Evolutionary conservation across 805 yeast species (phyloP).

Genomic region (Lipomyces anomalus): DNA sequence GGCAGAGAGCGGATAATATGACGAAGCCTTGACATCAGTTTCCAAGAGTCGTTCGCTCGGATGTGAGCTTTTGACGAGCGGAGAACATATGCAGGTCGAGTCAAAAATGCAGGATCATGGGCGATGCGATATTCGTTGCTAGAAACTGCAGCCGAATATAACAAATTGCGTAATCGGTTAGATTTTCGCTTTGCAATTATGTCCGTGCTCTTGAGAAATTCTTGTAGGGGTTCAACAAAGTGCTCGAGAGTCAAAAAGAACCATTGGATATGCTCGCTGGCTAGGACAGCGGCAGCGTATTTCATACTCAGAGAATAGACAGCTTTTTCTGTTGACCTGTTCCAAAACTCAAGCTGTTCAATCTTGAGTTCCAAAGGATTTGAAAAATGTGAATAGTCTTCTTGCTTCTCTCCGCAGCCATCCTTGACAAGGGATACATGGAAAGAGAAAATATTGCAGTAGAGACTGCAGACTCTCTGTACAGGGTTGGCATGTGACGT

Average conservation of each 20-base stretch:
- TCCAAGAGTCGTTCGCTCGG: constrained; percentile 82
- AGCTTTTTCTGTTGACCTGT: constrained; percentile 18
- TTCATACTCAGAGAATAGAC: constrained; percentile 29
- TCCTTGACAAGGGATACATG: not conserved
- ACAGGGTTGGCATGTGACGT: not conserved
- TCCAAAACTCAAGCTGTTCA: constrained; percentile 33
- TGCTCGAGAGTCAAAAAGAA: constrained; percentile 12
- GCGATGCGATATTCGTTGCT: constrained; percentile 50
- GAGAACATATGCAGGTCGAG: constrained; percentile 79
- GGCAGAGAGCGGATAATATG: constrained; percentile 65
- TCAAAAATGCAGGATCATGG: constrained; percentile 83
- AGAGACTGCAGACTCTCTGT: constrained; percentile 5
- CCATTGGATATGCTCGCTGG: constrained; percentile 36
- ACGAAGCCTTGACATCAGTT: constrained; percentile 68
- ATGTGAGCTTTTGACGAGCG: constrained; percentile 69
- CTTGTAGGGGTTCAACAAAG: constrained; percentile 26
- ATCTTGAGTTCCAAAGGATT: constrained; percentile 29
- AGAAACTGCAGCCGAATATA: constrained; percentile 43
- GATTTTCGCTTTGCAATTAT: constrained; percentile 16
- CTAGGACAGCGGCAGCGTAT: constrained; percentile 31
- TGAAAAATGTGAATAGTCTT: not conserved
- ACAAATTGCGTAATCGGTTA: constrained; percentile 31
- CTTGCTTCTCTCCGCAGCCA: not conserved
- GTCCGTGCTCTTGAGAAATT: constrained; percentile 16
- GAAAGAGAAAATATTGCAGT: constrained; percentile 10